Evolutionary conservation across 768 basidiomycete species (phyloP), one percentile per base, ranked within the genome.

Genomic region (Leccinellum rugosiceps): DNA sequence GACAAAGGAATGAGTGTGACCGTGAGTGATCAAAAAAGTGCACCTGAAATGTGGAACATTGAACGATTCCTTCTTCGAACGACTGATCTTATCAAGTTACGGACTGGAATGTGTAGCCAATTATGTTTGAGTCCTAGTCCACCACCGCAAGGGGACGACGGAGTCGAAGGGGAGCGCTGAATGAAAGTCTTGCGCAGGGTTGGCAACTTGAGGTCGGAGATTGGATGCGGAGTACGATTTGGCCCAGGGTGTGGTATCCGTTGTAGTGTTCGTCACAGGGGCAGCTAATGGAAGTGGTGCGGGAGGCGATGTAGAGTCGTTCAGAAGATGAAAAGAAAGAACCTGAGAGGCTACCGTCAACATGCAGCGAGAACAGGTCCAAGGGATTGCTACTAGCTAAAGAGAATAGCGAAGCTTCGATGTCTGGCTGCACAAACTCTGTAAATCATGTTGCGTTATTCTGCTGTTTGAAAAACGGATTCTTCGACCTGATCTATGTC

Each of bases 31-130:
- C n/a, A n/a, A n/a, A 32, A 10, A 38, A 54, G 43, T 30, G 58
- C 61, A 92, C 90, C 86, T 92, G 90, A 61, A 92, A 92, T 6
- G 90, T 92, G 23, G 89, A 89, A 61, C 85, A 80, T 32, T 89
- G 77, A 32, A 90, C 68, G 50, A 81, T 70, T 3, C 90, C 90
- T 59, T 75, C 77, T 71, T 92, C 88, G 59, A 92, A 83, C 15
- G 85, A 80, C 87, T 87, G 90, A 58, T 84, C 83, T 56, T 45
- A 79, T 80, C 65, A 92, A 56, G 65, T 85, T 80, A 48, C 87
- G 83, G 47, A 87, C 83, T 69, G 92, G 90, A 9, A 91, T 46
- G 66, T 91, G 87, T 53, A 92, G 67, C 87, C 89, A 91, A 7
- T 83, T 76, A 64, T 86, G 86, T 65, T 80, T 84, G 55, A 92